These are phyloP conservation scores for Solanum gracilifrons DNA, from an alignment of 257 asterid genomes.

Conservation along the genomic window DNA sequence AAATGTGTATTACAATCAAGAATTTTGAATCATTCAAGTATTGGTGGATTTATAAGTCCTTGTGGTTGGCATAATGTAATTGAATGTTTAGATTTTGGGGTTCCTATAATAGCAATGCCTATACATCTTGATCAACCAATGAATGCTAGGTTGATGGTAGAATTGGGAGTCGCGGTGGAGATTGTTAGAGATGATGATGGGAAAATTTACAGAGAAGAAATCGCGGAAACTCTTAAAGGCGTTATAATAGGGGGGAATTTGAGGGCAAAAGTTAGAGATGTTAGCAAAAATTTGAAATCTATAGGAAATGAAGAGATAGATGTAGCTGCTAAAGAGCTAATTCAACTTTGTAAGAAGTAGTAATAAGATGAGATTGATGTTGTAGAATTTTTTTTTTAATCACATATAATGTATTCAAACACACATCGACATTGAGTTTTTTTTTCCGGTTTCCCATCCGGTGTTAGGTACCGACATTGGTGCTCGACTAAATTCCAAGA, in stretches of 20 bases:
- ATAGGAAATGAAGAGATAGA: slow-evolving; percentile 15
- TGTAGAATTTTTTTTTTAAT: too few species aligned
- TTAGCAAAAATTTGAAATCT: slow-evolving; percentile 2
- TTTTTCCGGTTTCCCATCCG: too few species aligned
- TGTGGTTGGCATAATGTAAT: slow-evolving; percentile 36
- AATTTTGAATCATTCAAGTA: slow-evolving; percentile 17
- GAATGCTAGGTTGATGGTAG: slow-evolving; percentile 33
- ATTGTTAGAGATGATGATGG: slow-evolving; percentile 16
- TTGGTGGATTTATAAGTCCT: slow-evolving; percentile 30
- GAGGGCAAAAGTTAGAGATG: slow-evolving; percentile 3
- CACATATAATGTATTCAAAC: too few species aligned
- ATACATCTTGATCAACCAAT: slow-evolving; percentile 41
- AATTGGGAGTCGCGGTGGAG: slow-evolving; percentile 30
- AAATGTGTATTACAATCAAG: slow-evolving; percentile 31
- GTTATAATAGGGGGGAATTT: slow-evolving; percentile 16
- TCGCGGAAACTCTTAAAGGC: slow-evolving; percentile 13
- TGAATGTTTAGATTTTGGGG: slow-evolving; percentile 30
- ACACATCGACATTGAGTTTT: too few species aligned
- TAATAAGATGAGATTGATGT: background rate
- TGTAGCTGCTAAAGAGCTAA: slow-evolving; percentile 12
- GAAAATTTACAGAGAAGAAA: background rate
- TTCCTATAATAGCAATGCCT: slow-evolving; percentile 31
- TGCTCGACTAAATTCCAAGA: fast-evolving
- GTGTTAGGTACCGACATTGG: fast-evolving
- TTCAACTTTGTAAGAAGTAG: background rate